Percentiles rank a stretch among this genome's conserved stretches.
Evolutionary conservation across 148 eudicot species (phyloP).

Genomic region (Rhododendron molle): DNA sequence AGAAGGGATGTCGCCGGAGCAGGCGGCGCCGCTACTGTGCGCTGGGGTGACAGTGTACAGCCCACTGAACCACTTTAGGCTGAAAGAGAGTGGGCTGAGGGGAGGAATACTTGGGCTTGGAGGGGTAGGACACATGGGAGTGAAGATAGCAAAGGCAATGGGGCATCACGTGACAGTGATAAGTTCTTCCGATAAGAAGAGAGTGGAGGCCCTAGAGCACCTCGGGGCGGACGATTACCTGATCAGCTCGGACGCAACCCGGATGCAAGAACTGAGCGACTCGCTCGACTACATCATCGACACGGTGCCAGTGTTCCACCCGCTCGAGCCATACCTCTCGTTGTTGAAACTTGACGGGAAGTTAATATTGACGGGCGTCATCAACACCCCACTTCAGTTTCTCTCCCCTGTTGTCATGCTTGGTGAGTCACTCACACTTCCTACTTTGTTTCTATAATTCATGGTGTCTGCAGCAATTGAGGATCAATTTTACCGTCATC

Average conservation of each 20-base stretch:
- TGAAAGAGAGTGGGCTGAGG: conserved; percentile 58
- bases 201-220: conserved; percentile 69
- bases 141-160: conserved; percentile 89
- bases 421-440: conserved; percentile 37
- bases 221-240: conserved; percentile 80
- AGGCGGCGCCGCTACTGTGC: conserved; percentile 91
- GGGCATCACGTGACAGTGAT: conserved; percentile 89
- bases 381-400: conserved; percentile 68
- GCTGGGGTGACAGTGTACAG: conserved; percentile 95
- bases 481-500: too few species aligned
- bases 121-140: conserved; percentile 99
- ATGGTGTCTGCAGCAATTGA: too few species aligned
- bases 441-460: background rate
- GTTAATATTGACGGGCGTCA: conserved; percentile 73
- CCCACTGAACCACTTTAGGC: conserved; percentile 79
- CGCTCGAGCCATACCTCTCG: conserved; percentile 71
- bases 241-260: conserved; percentile 53
- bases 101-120: conserved; percentile 92
- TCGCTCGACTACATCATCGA: conserved; percentile 77
- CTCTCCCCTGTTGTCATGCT: conserved; percentile 69
- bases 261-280: conserved; percentile 41
- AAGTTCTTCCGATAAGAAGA: conserved; percentile 84
- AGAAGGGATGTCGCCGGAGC: conserved; percentile 81
- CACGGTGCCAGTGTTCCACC: conserved; percentile 74
- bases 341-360: conserved; percentile 55